Conservation (phyloP, 306 rosid species). For the Gillenia trifoliata region DNA sequence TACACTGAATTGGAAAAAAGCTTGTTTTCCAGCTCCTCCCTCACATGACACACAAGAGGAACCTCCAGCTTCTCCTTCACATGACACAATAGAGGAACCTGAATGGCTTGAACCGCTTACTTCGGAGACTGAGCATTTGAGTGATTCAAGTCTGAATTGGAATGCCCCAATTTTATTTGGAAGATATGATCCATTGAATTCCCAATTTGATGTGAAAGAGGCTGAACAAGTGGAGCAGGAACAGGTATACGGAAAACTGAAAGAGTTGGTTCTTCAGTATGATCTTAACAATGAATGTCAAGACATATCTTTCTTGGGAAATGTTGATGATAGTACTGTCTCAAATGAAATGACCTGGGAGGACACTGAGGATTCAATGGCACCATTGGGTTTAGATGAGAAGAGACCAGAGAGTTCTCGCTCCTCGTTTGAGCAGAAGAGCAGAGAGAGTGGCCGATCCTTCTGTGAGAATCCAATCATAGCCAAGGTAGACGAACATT, state of each 20-base stretch:
- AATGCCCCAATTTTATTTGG: constrained; percentile 32
- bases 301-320: constrained; percentile 12
- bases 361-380: constrained; percentile 6
- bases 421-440: constrained; percentile 26
- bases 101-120: constrained; percentile 19
- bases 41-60: constrained; percentile 21
- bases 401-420: constrained; percentile 22
- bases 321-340: constrained; percentile 1
- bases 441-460: constrained; percentile 19
- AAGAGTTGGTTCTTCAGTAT: constrained; percentile 32
- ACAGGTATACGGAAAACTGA: constrained; percentile 41
- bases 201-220: constrained; percentile 15
- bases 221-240: constrained; percentile 38
- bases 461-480: constrained; percentile 21
- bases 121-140: constrained; percentile 13
- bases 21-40: constrained; percentile 22
- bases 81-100: constrained; percentile 23
- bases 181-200: constrained; percentile 33
- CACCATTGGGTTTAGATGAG: constrained; percentile 15
- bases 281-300: constrained; percentile 26
- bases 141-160: constrained; percentile 19
- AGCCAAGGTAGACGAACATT: constrained; percentile 33
- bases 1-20: constrained; percentile 22
- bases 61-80: constrained; percentile 24
- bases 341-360: background rate